Conservation (phyloP, 371 early-diverging fungal genomes). For the Parasitella parasitica region DNA sequence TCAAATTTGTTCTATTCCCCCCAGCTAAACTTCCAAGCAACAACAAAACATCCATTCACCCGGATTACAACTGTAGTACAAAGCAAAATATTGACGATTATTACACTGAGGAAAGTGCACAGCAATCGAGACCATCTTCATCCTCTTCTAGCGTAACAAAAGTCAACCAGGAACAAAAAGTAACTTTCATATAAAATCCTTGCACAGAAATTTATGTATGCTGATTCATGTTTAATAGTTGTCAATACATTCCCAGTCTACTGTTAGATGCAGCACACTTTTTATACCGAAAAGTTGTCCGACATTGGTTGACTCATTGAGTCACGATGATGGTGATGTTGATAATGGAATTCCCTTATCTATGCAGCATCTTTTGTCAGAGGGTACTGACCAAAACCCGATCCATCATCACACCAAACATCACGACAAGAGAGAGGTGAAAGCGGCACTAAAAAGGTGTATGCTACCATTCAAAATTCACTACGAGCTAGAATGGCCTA, state of each 20-base stretch:
- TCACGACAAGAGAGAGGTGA: background rate
- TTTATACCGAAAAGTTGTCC: background rate
- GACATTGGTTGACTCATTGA: background rate
- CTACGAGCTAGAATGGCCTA: constrained; percentile 4
- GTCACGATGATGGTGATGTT: background rate
- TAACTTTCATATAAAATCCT: too few species aligned
- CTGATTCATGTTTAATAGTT: too few species aligned
- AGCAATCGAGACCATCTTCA: background rate
- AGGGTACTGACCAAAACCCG: background rate
- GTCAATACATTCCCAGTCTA: too few species aligned
- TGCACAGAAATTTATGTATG: too few species aligned
- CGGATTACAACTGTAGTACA: background rate
- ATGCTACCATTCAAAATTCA: background rate
- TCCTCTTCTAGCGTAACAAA: background rate
- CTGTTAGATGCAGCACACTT: background rate
- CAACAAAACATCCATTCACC: background rate
- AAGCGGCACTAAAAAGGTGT: background rate
- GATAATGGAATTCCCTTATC: background rate
- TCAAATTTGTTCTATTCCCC: background rate
- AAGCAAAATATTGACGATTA: background rate
- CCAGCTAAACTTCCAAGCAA: background rate
- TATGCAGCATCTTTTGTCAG: background rate
- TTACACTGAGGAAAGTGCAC: too few species aligned
- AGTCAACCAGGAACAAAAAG: background rate
- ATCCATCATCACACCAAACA: background rate